Base-by-base conservation (phyloP, 768 basidiomycete genomes). In the Trametes villosa region DNA sequence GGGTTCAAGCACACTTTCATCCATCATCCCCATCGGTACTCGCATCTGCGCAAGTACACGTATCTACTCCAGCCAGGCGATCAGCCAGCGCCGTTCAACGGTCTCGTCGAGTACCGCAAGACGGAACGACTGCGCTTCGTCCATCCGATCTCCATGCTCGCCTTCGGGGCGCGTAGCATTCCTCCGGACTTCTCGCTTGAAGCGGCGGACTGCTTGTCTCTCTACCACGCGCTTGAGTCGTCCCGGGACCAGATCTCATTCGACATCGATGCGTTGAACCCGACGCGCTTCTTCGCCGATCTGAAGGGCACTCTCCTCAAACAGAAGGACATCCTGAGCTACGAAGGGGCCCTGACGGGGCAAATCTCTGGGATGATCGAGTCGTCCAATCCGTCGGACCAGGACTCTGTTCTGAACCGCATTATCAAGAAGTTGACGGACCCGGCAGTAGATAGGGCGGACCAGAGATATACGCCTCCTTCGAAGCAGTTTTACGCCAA, bases 151-250 rank as follows among this genome's bases (percentile, higher is more conserved):
- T 75, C 83, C 0, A 72, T 85, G 57, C 75, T 91, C n/a, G 78
- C 81, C 2, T 83, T 84, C 45, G 84, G 84, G 7, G 72, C 76
- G 2, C 73, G 74, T 4, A 65, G 74, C 2, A 72, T 91, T 18
- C 89, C 89, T 4, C 71, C 80, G 0, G 89, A 91, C 70, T 77
- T 91, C 30, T 75, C 87, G 0, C 71, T 91, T 36, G 89, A 91
- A 65, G 78, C 87, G 0, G 61, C 73, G 1, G 89, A 91, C 65
- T 79, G 82, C 7, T 72, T 87, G 24, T 66, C 74, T 0, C 72
- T 91, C 0, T 88, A 81, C 71, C 68, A 71, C 2, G 81, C 81
- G 0, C 71, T 90, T 29, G 49, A 46, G 13, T 27, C 65, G 4
- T 63, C 53, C 11, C 17, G n/a, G n/a, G 49, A 61, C 6, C 42